A percentile compares a stretch with the other conserved stretches of the same genome.
These are phyloP conservation scores for Lathyrus tuberosus DNA, from an alignment of 306 rosid species.

Conservation along the genomic window DNA sequence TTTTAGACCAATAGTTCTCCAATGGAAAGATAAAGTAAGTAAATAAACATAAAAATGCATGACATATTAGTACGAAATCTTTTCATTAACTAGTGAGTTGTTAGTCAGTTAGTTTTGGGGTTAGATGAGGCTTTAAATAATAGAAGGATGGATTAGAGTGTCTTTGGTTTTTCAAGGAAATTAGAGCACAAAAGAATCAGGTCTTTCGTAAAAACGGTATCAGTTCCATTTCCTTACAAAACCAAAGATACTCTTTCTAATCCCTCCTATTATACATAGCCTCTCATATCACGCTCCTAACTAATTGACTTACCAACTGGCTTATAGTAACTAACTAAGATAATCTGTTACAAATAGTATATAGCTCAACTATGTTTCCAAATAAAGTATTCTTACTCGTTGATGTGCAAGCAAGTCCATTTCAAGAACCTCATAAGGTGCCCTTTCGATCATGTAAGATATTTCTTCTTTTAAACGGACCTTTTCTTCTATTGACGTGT, in stretches of 20 bases:
- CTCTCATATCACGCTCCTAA: neutral
- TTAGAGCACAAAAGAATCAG: neutral
- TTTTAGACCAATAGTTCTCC: slow-evolving; percentile 19
- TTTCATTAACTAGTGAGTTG: neutral
- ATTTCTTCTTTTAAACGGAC: slow-evolving; percentile 70
- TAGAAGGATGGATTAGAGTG: neutral
- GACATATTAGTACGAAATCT: neutral
- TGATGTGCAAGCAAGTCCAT: slow-evolving; percentile 63
- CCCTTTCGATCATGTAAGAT: slow-evolving; percentile 67
- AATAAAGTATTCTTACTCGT: slow-evolving; percentile 61
- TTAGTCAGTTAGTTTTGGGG: neutral
- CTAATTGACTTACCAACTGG: neutral
- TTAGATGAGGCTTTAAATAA: neutral
- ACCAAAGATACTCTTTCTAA: slow-evolving; percentile 1
- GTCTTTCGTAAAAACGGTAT: neutral
- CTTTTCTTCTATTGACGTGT: slow-evolving; percentile 62
- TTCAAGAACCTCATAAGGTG: slow-evolving; percentile 68
- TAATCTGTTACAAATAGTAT: neutral
- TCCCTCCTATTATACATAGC: neutral
- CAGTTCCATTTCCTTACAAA: neutral
- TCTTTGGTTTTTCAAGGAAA: neutral
- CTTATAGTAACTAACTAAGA: neutral
- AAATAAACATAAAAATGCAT: slow-evolving; percentile 26
- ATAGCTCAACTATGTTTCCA: slow-evolving; percentile 20
- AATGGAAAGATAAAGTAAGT: slow-evolving; percentile 28